Evolutionary conservation across 805 yeast species (phyloP).

Genomic region (Candida silvicultrix): DNA sequence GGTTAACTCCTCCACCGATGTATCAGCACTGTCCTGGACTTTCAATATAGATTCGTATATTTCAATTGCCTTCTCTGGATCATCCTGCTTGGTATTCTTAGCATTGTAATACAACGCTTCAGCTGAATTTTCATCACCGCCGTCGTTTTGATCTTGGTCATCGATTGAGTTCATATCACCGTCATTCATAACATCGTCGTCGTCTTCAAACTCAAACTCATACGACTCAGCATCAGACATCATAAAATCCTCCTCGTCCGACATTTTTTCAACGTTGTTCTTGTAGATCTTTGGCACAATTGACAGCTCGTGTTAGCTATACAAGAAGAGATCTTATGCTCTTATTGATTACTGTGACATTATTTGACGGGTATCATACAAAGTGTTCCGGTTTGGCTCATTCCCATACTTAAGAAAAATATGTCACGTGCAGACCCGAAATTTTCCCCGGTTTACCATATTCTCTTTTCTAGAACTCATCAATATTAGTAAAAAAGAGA

Average conservation of each 20-base stretch:
- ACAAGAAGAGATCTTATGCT: too few species aligned
- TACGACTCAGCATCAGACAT: slow-evolving; percentile 24
- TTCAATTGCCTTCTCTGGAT: slow-evolving; percentile 14
- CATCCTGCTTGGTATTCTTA: slow-evolving; percentile 17
- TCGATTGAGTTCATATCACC: slow-evolving; percentile 1
- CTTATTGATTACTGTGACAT: neutral
- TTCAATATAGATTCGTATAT: slow-evolving; percentile 20
- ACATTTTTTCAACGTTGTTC: too few species aligned
- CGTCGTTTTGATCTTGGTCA: slow-evolving; percentile 26
- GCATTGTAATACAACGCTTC: slow-evolving; percentile 24
- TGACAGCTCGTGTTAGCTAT: too few species aligned
- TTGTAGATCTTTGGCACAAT: too few species aligned
- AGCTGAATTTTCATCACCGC: slow-evolving; percentile 19
- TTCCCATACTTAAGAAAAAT: neutral
- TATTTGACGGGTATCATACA: neutral
- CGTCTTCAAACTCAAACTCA: slow-evolving; percentile 23
- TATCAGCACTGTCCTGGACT: slow-evolving; percentile 27
- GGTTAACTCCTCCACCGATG: slow-evolving; percentile 26
- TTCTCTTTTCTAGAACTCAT: neutral
- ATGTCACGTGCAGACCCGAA: neutral
- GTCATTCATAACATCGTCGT: slow-evolving; percentile 11
- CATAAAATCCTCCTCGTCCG: slow-evolving; percentile 22
- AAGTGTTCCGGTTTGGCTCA: neutral
- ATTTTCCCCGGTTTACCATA: neutral
- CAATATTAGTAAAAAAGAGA: neutral